A percentile compares a stretch with the other conserved stretches of the same genome.
phyloP scores from a whole-genome alignment of 179 eudicot genomes.

The Beta lomatogona region DNA sequence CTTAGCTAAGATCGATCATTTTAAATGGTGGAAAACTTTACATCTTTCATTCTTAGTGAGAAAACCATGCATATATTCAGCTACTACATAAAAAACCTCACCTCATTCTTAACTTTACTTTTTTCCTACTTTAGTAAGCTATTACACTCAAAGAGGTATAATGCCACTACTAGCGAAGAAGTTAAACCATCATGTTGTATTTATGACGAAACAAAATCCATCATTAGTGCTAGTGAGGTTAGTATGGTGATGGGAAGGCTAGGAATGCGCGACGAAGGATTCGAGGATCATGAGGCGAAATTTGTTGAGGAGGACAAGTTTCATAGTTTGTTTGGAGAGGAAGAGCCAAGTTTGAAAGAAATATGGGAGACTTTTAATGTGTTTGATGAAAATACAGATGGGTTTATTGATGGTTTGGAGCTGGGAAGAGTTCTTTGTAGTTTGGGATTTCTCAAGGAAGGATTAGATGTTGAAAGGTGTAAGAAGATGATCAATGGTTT shows the following conservation, averaged over 20 bases:
- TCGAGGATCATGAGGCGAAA: neutral
- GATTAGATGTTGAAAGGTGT: constrained; percentile 33
- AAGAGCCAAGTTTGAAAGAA: constrained; percentile 49
- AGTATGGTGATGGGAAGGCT: constrained; percentile 14
- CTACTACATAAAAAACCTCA: neutral
- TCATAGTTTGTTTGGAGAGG: constrained; percentile 36
- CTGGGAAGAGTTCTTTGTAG: constrained; percentile 38
- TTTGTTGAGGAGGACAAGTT: constrained; percentile 2
- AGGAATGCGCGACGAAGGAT: neutral
- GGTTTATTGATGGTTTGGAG: constrained; percentile 55
- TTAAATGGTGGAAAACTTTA: constrained; percentile 4
- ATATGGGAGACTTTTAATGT: constrained; percentile 49
- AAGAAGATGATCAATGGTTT: constrained; percentile 43
- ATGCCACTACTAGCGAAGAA: neutral
- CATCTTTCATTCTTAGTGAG: neutral
- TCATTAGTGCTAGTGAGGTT: constrained; percentile 19
- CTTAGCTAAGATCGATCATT: neutral
- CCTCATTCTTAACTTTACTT: neutral
- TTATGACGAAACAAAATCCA: neutral
- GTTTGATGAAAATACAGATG: constrained; percentile 57
- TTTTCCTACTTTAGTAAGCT: neutral
- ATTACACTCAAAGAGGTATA: neutral
- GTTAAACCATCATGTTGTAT: neutral
- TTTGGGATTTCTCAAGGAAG: constrained; percentile 40
- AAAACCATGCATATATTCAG: constrained; percentile 3